Evolutionary conservation across 108 stramenopile species (phyloP), one percentile per base, ranked within the genome.

Genomic region (Skeletonema marinoi): DNA sequence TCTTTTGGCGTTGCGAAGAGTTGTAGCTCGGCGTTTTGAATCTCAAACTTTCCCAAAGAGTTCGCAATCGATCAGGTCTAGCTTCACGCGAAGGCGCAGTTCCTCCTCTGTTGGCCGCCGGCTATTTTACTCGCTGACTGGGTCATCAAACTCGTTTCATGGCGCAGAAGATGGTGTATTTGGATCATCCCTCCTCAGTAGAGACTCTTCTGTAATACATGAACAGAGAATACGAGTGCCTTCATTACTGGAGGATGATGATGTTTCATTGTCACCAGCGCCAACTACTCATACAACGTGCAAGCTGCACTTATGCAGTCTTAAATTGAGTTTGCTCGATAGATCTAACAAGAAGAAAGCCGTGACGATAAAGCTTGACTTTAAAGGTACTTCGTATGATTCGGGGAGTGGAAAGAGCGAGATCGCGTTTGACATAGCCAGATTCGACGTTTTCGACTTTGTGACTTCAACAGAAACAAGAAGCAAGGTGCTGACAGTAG

Each of bases 1-100:
- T 76, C 68, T 94, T n/a, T 46, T 90, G 1, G 91, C 93, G 14
- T 80, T 92, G 44, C 83, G 93, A n/a, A 72, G 66, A 41, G 82
- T 84, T 39, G 75, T 83, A 71, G 61, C 64, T 25, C 32, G 33
- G 3, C 70, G 78, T 9, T 66, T 65, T 36, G 51, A 19, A 42
- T 32, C 48, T 11, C 60, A 16, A 33, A 61, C 41, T 3, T 14
- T 38, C 30, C 60, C 42, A 14, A 25, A 35, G 25, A 60, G 60
- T 4, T 29, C 25, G 44, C 21, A 30, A 41, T 38, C 59, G 3
- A 30, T 29, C 21, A 30, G 11, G 42, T 12, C 31, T 30, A 67
- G 65, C 38, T 48, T 32, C 42, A 16, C 65, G 16, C 35, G 44
- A 8, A 14, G 48, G 44, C 62, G 71, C 33, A 5, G 32, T 30